Evolutionary conservation across 352 stramenopile species (phyloP).

Genomic region (Pythium guiyangense): DNA sequence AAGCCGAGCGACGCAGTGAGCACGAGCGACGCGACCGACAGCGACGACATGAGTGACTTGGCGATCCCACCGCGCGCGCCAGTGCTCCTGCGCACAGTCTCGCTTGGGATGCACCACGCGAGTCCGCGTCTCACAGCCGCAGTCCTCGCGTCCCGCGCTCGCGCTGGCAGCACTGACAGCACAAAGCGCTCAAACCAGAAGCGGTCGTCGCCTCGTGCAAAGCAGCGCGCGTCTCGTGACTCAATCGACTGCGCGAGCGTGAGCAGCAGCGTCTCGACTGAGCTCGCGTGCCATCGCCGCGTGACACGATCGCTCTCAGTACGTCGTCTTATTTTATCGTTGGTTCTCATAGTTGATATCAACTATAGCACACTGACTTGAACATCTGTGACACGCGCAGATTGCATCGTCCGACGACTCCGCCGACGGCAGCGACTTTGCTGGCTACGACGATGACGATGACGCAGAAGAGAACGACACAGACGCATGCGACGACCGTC

Average conservation of each 20-base stretch:
- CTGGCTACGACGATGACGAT: conserved; percentile 41
- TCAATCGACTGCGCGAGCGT: conserved; percentile 45
- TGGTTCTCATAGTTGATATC: neutral
- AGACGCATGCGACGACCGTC: conserved; percentile 8
- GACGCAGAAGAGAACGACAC: too few species aligned
- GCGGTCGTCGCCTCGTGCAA: conserved; percentile 7
- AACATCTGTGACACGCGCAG: conserved; percentile 12
- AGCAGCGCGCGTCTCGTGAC: conserved; percentile 15
- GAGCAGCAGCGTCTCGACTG: conserved; percentile 53
- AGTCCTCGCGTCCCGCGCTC: conserved; percentile 36
- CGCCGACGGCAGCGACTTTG: conserved; percentile 43
- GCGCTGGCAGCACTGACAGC: conserved; percentile 28
- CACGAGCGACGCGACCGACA: conserved; percentile 8
- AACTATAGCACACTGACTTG: neutral
- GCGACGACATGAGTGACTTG: conserved; percentile 12
- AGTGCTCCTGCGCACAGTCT: conserved; percentile 38
- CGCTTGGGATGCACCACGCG: conserved; percentile 30
- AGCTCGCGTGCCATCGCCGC: conserved; percentile 46
- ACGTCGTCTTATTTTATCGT: conserved; percentile 15
- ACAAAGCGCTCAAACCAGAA: conserved; percentile 13
- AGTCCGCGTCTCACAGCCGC: conserved; percentile 44
- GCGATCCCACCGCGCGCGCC: conserved; percentile 25
- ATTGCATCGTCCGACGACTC: conserved; percentile 20
- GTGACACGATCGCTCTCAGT: conserved; percentile 54
- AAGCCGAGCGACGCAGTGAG: conserved; percentile 1